Percentiles rank a stretch among this genome's conserved stretches.
phyloP scores from a whole-genome alignment of 2,329 filamentous ascomycete species.

The Macrophomina phaseolina region DNA sequence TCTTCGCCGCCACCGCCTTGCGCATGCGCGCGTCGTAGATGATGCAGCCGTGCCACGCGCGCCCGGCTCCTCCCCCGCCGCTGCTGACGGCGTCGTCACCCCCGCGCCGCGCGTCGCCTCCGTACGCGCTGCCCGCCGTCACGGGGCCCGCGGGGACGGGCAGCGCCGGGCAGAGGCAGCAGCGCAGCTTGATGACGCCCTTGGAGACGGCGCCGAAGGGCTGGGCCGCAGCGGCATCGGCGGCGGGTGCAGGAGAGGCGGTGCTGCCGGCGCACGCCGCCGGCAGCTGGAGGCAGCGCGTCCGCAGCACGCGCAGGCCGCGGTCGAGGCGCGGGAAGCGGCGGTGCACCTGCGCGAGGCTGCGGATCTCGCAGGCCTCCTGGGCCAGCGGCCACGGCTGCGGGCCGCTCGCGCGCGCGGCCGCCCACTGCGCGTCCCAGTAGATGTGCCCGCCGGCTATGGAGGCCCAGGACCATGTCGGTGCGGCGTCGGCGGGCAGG shows the following conservation, averaged over 20 bases:
- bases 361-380: background rate
- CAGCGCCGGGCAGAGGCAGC: conserved; percentile 17
- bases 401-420: background rate
- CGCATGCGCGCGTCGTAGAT: conserved; percentile 5
- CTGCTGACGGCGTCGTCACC: background rate
- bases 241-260: too few relatives aligned
- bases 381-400: background rate
- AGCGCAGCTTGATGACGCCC: conserved; percentile 16
- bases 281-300: background rate
- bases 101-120: background rate
- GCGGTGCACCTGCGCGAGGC: background rate
- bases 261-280: too few relatives aligned
- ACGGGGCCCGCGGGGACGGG: background rate
- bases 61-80: background rate
- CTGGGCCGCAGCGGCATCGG: background rate
- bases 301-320: conserved; percentile 1
- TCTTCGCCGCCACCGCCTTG: background rate
- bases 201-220: conserved; percentile 1
- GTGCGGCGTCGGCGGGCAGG: background rate
- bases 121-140: too few relatives aligned
- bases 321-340: conserved; percentile 3
- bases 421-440: conserved; percentile 18
- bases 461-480: conserved; percentile 18
- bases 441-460: conserved; percentile 17
- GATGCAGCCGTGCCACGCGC: conserved; percentile 17